Percentiles rank a stretch among this genome's conserved stretches.
These are phyloP conservation scores for Saccharomyces kudriavzevii DNA, from an alignment of 805 yeast genomes.

Conservation along the genomic window DNA sequence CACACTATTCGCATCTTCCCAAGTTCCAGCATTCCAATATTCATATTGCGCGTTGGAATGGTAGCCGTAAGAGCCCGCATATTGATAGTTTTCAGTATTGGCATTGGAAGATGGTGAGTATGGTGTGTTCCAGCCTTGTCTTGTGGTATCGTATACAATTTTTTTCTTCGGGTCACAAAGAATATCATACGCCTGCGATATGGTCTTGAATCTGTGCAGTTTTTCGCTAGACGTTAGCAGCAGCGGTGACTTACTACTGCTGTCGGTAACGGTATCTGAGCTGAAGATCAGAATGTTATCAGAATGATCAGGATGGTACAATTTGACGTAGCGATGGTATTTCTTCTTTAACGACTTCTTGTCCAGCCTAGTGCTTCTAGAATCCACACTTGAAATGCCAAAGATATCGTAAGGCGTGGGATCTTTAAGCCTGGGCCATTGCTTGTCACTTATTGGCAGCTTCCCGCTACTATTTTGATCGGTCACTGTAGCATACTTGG, in stretches of 20 bases:
- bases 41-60: slow-evolving; percentile 26
- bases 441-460: slow-evolving; percentile 3
- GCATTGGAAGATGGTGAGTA: not conserved
- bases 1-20: slow-evolving; percentile 49
- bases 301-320: slow-evolving; percentile 73
- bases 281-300: slow-evolving; percentile 22
- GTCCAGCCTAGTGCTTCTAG: slow-evolving; percentile 28
- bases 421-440: slow-evolving; percentile 49
- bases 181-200: slow-evolving; percentile 53
- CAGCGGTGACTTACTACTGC: not conserved
- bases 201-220: slow-evolving; percentile 40
- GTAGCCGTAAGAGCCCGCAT: slow-evolving; percentile 24
- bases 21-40: slow-evolving; percentile 55
- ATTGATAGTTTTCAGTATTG: slow-evolving; percentile 1
- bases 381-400: slow-evolving; percentile 27
- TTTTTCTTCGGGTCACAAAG: slow-evolving; percentile 39
- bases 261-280: slow-evolving; percentile 7
- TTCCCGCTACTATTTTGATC: not conserved
- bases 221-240: slow-evolving; percentile 26
- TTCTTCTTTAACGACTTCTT: slow-evolving; percentile 36
- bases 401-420: slow-evolving; percentile 73
- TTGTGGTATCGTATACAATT: slow-evolving; percentile 39
- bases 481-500: not conserved
- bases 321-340: slow-evolving; percentile 56
- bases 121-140: slow-evolving; percentile 36